phyloP scores from a whole-genome alignment of 768 basidiomycete species.

The Leccinum boreale region DNA sequence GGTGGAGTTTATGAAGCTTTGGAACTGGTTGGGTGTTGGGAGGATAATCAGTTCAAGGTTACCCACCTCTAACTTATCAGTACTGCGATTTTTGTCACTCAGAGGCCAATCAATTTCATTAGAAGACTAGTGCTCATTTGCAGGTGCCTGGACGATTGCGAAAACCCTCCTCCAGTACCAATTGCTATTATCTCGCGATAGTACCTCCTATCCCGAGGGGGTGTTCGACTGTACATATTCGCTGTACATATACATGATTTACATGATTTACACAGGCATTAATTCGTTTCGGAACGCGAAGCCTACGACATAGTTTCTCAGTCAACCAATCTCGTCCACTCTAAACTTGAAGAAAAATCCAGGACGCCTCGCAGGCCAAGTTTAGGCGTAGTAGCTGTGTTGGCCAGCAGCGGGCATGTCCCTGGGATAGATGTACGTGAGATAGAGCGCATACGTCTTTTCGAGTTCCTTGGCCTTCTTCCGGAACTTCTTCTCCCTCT shows the following conservation, averaged over 20 bases:
- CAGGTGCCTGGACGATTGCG: too few species aligned
- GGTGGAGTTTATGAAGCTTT: too few species aligned
- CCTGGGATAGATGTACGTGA: conserved; percentile 47
- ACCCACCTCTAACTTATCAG: too few species aligned
- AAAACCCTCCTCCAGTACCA: too few species aligned
- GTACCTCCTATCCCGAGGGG: neutral
- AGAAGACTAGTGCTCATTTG: too few species aligned
- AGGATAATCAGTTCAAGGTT: too few species aligned
- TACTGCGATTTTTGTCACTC: too few species aligned
- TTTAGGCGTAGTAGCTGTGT: conserved; percentile 28
- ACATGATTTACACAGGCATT: neutral
- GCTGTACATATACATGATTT: conserved; percentile 15
- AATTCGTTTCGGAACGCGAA: neutral
- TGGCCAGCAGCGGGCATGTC: conserved; percentile 24
- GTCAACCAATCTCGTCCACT: neutral
- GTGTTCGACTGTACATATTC: conserved; percentile 2
- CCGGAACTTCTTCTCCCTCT: conserved; percentile 62
- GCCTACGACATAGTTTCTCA: neutral
- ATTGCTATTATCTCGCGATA: too few species aligned
- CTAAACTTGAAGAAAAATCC: neutral
- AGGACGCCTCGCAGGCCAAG: neutral
- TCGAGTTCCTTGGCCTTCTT: conserved; percentile 57
- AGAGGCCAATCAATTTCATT: too few species aligned
- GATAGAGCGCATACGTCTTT: conserved; percentile 61
- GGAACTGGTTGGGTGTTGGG: too few species aligned